Conservation (phyloP, 768 basidiomycete genomes). For the Agaricus blazei region DNA sequence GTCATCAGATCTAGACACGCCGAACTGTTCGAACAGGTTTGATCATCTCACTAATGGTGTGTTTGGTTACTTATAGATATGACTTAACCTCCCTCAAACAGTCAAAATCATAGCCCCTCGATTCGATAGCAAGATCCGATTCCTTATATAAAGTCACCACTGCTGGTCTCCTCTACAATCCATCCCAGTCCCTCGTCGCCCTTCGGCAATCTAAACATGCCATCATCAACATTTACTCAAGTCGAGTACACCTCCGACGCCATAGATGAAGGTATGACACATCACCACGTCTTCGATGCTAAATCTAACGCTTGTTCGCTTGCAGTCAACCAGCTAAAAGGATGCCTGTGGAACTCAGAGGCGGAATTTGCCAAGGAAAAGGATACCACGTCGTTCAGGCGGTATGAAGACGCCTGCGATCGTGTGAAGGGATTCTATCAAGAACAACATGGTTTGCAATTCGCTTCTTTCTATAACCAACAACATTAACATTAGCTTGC, state of each 20-base stretch:
- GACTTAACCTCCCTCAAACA: no score
- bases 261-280: slow-evolving; percentile 37
- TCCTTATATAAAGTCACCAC: background rate
- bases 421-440: slow-evolving; percentile 75
- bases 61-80: no score
- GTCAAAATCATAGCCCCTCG: no score
- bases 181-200: background rate
- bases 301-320: background rate
- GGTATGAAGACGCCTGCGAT: slow-evolving; percentile 73
- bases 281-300: background rate
- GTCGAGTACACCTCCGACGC: slow-evolving; percentile 44
- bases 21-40: no score
- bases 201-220: slow-evolving; percentile 7
- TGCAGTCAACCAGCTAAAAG: slow-evolving; percentile 67
- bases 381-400: slow-evolving; percentile 64
- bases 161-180: background rate
- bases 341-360: slow-evolving; percentile 50
- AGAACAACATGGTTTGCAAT: slow-evolving; percentile 65
- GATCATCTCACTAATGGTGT: no score
- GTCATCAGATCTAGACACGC: no score
- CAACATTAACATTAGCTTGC: slow-evolving; percentile 31
- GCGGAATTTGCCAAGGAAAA: slow-evolving; percentile 56
- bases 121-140: no score
- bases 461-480: background rate
- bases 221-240: slow-evolving; percentile 21